A percentile compares a stretch with the other conserved stretches of the same genome.
Evolutionary conservation across 352 stramenopile genomes (phyloP).

Genomic region (Plasmopara halstedii): DNA sequence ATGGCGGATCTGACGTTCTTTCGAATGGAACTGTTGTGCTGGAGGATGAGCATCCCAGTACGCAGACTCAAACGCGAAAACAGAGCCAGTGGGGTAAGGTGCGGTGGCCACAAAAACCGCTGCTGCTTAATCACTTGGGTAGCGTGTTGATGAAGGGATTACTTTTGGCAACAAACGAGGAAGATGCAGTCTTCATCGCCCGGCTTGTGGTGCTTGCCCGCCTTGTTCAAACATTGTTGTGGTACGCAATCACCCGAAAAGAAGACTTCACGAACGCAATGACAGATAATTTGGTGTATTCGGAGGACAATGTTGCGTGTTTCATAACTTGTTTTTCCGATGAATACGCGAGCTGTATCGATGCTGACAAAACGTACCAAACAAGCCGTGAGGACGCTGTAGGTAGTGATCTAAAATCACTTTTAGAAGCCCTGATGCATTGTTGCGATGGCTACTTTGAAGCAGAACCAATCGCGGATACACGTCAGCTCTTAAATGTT

Average conservation of each 20-base stretch:
- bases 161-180: slow-evolving; percentile 42
- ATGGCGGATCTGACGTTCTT: slow-evolving; percentile 64
- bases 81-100: slow-evolving; percentile 82
- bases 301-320: slow-evolving; percentile 42
- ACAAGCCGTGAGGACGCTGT: slow-evolving; percentile 17
- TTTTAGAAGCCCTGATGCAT: slow-evolving; percentile 20
- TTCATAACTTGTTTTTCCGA: slow-evolving; percentile 47
- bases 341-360: slow-evolving; percentile 2
- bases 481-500: slow-evolving; percentile 56
- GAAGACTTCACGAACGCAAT: slow-evolving; percentile 57
- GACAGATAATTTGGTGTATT: slow-evolving; percentile 43
- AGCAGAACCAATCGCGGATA: slow-evolving; percentile 23
- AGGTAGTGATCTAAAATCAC: slow-evolving; percentile 20
- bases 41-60: slow-evolving; percentile 70
- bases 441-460: slow-evolving; percentile 28
- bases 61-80: slow-evolving; percentile 82
- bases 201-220: slow-evolving; percentile 62
- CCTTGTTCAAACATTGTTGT: slow-evolving; percentile 70
- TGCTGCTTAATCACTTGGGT: slow-evolving; percentile 66
- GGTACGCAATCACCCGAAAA: slow-evolving; percentile 55
- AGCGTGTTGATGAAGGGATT: slow-evolving; percentile 68
- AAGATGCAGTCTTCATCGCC: slow-evolving; percentile 53
- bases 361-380: background rate
- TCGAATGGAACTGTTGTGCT: slow-evolving; percentile 57
- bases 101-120: slow-evolving; percentile 62